Base-by-base conservation (phyloP, 805 yeast species). In the Yarrowia sp. region DNA sequence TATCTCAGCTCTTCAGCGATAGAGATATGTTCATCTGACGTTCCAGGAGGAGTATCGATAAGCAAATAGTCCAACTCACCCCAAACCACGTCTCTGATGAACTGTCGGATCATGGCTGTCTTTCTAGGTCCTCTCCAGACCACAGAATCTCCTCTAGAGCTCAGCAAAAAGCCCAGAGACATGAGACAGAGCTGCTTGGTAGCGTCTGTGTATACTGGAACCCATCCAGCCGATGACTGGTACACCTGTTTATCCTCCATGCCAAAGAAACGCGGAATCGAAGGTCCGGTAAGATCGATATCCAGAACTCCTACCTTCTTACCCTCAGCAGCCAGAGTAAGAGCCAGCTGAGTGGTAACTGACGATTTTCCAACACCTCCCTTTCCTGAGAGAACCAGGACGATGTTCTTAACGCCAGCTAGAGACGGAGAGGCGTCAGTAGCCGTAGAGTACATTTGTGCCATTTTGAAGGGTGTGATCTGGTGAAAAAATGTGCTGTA, bases 101-200 rank as follows among this genome's bases (percentile, higher is more conserved):
- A 93, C 77, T 95, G 99, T 67, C 92, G 83, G 41, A 95, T 89
- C 98, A 95, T 95, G 13, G 98, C 97, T 0, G 98, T 92, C 74
- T 96, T 95, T 76, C 93, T 92, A 2, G 99, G 99, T 0, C 99
- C 99, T 72, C 98, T 81, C 99, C 99, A 95, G 9, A 95, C 98
- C 15, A 95, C 95, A 31, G 96, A 86, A 71, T 88, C 90, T 32
- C 96, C 96, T 67, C 98, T 77, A 72, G 90, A 87, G 31, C 88
- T 86, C 7, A 95, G 76, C 61, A 95, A 76, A 73, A 95, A 95
- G 7, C 98, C 99, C 13, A 95, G 75, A 3, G 96, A 90, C 88
- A 93, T 91, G 50, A 92, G 82, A 32, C 84, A 81, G 11, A 93
- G 76, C 72, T 84, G 72, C 66, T 81, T 75, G 32, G 75, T 65